A percentile compares a stretch with the other conserved stretches of the same genome.
phyloP scores from a whole-genome alignment of 306 rosid genomes.

The Amphicarpaea edgeworthii region DNA sequence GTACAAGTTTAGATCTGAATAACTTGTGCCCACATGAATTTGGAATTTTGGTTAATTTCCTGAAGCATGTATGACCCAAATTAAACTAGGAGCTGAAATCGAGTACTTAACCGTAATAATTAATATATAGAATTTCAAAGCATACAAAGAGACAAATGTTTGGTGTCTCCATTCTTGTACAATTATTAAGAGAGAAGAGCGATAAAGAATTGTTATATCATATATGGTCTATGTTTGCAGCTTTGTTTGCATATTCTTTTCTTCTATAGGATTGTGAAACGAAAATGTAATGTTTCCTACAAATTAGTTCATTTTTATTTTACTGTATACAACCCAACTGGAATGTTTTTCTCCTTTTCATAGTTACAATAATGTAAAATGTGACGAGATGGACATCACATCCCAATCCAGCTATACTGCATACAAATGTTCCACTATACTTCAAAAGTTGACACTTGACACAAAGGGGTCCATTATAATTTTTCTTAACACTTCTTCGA shows the following conservation, averaged over 20 bases:
- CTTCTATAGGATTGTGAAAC: not conserved
- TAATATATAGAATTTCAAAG: constrained; percentile 12
- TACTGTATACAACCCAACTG: too few relatives aligned
- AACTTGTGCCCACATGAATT: not conserved
- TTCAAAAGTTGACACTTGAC: constrained; percentile 31
- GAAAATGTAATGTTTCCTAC: not conserved
- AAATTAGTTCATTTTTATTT: not conserved
- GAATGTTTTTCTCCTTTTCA: not conserved
- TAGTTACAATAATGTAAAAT: not conserved
- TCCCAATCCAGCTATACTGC: constrained; percentile 28
- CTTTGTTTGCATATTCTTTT: not conserved
- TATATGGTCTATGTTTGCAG: not conserved
- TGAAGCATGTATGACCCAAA: constrained; percentile 14
- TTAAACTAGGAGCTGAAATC: not conserved
- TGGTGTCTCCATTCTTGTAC: not conserved
- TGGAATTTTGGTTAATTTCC: not conserved
- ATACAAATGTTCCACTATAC: constrained; percentile 19
- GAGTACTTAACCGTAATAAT: constrained; percentile 1
- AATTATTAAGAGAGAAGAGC: constrained; percentile 7
- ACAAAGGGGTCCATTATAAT: constrained; percentile 25
- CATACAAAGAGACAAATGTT: not conserved
- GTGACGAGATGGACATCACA: constrained; percentile 2
- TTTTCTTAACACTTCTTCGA: constrained; percentile 1
- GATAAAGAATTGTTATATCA: constrained; percentile 1
- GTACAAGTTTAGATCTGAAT: not conserved